Evolutionary conservation across 1,284 basidiomycete genomes (phyloP), one percentile per base, ranked within the genome.

Genomic region (Malassezia arunalokei): DNA sequence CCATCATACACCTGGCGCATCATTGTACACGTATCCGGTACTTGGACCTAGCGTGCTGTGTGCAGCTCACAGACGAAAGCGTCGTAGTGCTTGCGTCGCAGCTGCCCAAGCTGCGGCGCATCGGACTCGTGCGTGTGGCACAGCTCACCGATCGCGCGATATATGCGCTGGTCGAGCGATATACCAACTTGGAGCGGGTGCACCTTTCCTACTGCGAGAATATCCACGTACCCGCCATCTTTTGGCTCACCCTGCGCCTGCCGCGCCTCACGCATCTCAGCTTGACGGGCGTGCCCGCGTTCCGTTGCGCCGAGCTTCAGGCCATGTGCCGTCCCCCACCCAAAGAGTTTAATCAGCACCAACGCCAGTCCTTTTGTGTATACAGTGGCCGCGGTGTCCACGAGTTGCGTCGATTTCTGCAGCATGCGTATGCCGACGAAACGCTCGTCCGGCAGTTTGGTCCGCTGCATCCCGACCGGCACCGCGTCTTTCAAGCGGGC

Each of bases 181-280:
- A 82, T 35, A 87, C 87, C 2, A 71, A 66, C 29, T 79, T 98
- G 20, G 94, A 99, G 70, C 83, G 94, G 32, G 88, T 99, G 30
- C 94, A 99, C 73, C 78, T 99, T 24, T 94, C 89, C 1, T 98
- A 96, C 73, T 99, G 94, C 75, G 88, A 95, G 68, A 87, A 94
- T 64, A 85, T 99, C 56, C 83, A 85, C 5, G 86, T 96, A 57
- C 81, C 84, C 73, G 90, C 90, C 11, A 82, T 98, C 46, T 86
- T 92, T 64, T 88, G 85, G 75, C 79, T 98, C 35, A 79, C 98
- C 43, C 84, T 87, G 71, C 82, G 85, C 64, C 79, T 98, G 15
- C 81, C 82, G 60, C 86, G 87, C 59, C 77, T 99, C 33, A 95
- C 88, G 3, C 94, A 99, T 75, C 78, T 98, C 42, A 94, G 88